Evolutionary conservation across 495 filamentous ascomycete species (phyloP).

Genomic region (Talaromyces adpressus): DNA sequence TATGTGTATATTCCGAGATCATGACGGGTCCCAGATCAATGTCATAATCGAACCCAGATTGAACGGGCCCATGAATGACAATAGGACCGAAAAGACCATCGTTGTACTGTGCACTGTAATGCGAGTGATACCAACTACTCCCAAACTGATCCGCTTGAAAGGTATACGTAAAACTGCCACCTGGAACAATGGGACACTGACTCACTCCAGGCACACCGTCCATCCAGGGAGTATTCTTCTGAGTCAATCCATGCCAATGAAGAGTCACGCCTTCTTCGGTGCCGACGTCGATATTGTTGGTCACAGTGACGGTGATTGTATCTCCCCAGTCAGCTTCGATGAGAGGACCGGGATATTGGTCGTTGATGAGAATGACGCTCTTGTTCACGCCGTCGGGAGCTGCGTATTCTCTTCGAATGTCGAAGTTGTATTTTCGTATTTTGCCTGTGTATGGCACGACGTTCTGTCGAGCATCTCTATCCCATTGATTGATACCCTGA

Average conservation of each 20-base stretch:
- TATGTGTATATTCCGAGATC: background rate
- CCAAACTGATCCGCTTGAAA: slow-evolving; percentile 50
- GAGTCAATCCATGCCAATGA: slow-evolving; percentile 52
- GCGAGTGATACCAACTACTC: slow-evolving; percentile 44
- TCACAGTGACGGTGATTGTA: slow-evolving; percentile 22
- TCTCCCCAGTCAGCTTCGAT: slow-evolving; percentile 45
- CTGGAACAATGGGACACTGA: slow-evolving; percentile 49
- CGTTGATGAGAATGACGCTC: slow-evolving; percentile 36
- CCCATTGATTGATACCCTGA: too few species aligned
- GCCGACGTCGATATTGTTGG: slow-evolving; percentile 3
- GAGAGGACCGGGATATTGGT: slow-evolving; percentile 48
- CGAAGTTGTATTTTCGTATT: background rate
- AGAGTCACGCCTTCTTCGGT: slow-evolving; percentile 28
- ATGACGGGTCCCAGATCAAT: background rate
- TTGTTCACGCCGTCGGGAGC: slow-evolving; percentile 12
- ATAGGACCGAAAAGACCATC: slow-evolving; percentile 29
- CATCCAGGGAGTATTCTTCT: slow-evolving; percentile 17
- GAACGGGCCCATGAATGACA: too few species aligned
- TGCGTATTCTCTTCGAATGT: background rate
- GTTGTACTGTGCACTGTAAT: slow-evolving; percentile 52
- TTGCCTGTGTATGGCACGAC: background rate
- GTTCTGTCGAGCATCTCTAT: too few species aligned
- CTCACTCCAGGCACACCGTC: slow-evolving; percentile 47
- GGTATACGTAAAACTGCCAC: slow-evolving; percentile 33
- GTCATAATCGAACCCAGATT: background rate